phyloP scores from a whole-genome alignment of 352 stramenopile genomes.

The Aphanomyces astaci region DNA sequence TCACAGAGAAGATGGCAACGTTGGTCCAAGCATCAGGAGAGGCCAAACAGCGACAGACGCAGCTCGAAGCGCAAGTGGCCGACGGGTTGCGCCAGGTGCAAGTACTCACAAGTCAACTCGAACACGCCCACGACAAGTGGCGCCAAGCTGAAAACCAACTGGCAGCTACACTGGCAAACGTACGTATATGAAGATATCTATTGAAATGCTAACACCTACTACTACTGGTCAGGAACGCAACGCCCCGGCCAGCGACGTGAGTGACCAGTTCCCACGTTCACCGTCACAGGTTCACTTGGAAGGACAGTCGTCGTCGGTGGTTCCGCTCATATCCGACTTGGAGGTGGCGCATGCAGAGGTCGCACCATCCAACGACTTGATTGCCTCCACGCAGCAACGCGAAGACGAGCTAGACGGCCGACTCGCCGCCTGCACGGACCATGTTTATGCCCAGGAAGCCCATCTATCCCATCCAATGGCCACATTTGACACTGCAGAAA shows the following conservation, averaged over 20 bases:
- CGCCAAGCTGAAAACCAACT: background rate
- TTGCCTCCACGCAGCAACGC: background rate
- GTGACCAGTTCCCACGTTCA: no score
- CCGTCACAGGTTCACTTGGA: no score
- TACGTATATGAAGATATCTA: no score
- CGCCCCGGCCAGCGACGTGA: no score
- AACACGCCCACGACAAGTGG: background rate
- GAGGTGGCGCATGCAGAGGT: no score
- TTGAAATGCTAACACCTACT: no score
- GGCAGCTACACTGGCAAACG: background rate
- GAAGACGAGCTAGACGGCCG: background rate
- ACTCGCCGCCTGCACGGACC: background rate
- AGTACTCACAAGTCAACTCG: background rate
- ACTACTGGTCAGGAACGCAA: no score
- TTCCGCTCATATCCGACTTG: no score
- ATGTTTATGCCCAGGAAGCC: background rate
- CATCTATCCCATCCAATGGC: background rate
- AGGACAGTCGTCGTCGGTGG: no score
- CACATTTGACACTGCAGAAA: background rate
- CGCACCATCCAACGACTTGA: background rate
- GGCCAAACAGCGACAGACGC: background rate
- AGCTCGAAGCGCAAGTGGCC: background rate
- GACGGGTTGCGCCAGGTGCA: background rate
- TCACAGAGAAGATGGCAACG: constrained; percentile 1
- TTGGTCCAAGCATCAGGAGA: background rate